These are phyloP conservation scores for Aphanocladium album DNA, from an alignment of 2,329 filamentous ascomycete genomes.

Conservation along the genomic window DNA sequence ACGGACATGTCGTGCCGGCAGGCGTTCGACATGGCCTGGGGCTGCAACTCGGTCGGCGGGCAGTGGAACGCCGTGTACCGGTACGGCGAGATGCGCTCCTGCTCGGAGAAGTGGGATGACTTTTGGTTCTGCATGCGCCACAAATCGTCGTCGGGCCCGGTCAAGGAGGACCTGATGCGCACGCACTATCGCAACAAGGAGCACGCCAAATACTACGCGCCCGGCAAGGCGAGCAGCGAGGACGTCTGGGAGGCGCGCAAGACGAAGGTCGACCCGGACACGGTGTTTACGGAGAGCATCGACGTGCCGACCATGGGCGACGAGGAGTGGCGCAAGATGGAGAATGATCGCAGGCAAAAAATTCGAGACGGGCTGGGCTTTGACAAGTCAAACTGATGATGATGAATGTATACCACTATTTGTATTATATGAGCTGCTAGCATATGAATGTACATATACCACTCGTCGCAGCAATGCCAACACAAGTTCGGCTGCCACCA, in stretches of 20 bases:
- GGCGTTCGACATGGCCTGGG: slow-evolving; percentile 89
- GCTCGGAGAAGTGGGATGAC: slow-evolving; percentile 82
- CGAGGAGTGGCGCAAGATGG: slow-evolving; percentile 37
- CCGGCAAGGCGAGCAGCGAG: slow-evolving; percentile 68
- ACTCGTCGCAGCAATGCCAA: neutral
- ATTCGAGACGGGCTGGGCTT: slow-evolving; percentile 31
- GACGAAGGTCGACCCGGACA: slow-evolving; percentile 48
- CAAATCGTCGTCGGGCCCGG: slow-evolving; percentile 54
- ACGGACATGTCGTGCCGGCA: slow-evolving; percentile 81
- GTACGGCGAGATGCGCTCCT: slow-evolving; percentile 69
- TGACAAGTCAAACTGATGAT: slow-evolving; percentile 15
- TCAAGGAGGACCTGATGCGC: slow-evolving; percentile 57
- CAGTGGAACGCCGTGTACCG: slow-evolving; percentile 92
- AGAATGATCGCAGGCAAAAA: slow-evolving; percentile 28
- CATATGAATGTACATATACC: neutral
- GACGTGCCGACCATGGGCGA: slow-evolving; percentile 35
- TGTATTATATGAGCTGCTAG: neutral
- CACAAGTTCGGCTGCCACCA: neutral
- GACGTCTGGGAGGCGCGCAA: slow-evolving; percentile 80
- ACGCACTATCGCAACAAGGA: slow-evolving; percentile 65
- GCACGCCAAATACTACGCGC: slow-evolving; percentile 60
- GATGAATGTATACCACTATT: neutral
- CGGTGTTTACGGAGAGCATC: slow-evolving; percentile 40
- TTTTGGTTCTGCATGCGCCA: slow-evolving; percentile 98
- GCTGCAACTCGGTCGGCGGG: slow-evolving; percentile 85